Evolutionary conservation across 495 filamentous ascomycete genomes (phyloP), one percentile per base, ranked within the genome.

Genomic region (Chaetomidium leptoderma): DNA sequence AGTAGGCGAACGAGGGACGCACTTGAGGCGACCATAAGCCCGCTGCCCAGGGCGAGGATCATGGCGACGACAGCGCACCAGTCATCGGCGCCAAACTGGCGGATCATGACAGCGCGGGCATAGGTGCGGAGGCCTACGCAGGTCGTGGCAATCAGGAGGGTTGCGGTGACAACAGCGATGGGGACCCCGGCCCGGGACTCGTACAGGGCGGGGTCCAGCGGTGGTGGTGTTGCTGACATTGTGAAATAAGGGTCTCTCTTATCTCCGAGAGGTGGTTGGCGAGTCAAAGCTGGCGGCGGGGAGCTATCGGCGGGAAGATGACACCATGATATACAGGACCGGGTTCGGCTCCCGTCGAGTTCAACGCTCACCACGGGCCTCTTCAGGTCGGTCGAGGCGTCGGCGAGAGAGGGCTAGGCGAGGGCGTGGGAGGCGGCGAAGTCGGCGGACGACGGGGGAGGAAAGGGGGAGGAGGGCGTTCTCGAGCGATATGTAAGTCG

Each of bases 71-170:
- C 60, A 11, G 67, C 67, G 13, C 63, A 61, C 52, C 53, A 72
- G 53, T 78, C 76, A 48, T 78, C 76, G 7, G 62, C 16, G n/a
- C 76, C 76, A 53, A 77, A 70, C 50, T 71, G 70, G 36, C 66
- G 71, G 27, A 77, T 66, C 35, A 77, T 57, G 49, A 63, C 47
- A 19, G 63, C 65, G 37, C 76, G 69, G 40, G 71, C 66, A 53
- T 78, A 77, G 19, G 68, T 59, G 45, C 76, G 67, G 30, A 76
- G 59, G 13, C 58, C 57, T 1, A 78, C 70, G 6, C 67, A 59
- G 3, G 62, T 57, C 29, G 65, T 67, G 45, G 74, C 72, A 13
- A 75, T 30, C 42, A 46, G 11, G 16, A 70, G 58, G 11, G 46
- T 33, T 10, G 57, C 43, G 4, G 59, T 42, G 30, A 68, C 66